Percentiles rank a stretch among this genome's conserved stretches.
Conservation (phyloP, 169 alveolate genomes). For the Plasmodium reichenowi region DNA sequence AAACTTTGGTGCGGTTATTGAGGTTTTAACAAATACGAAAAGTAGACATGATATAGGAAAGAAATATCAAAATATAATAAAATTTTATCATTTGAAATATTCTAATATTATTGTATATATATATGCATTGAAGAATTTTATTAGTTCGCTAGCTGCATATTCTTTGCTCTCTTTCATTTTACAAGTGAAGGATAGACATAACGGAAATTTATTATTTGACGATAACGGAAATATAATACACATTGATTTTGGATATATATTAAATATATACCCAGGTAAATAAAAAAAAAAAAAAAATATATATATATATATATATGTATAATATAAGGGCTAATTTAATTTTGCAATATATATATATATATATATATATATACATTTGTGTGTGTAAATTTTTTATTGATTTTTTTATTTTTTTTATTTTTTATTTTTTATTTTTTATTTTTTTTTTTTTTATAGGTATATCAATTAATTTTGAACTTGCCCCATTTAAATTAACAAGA, state of each 20-base stretch:
- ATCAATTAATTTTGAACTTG: slow-evolving; percentile 94
- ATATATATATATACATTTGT: not conserved
- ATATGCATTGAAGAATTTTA: slow-evolving; percentile 89
- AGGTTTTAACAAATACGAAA: slow-evolving; percentile 73
- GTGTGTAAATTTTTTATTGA: no score
- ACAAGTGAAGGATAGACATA: slow-evolving; percentile 95
- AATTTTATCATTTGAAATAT: slow-evolving; percentile 51
- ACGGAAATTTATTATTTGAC: slow-evolving; percentile 95
- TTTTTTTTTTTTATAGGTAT: slow-evolving; percentile 20
- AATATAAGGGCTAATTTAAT: no score
- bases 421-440: no score
- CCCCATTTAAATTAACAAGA: slow-evolving; percentile 97
- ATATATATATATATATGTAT: not conserved
- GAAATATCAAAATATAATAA: slow-evolving; percentile 47
- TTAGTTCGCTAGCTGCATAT: slow-evolving; percentile 97
- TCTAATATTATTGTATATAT: slow-evolving; percentile 58
- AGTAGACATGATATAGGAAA: slow-evolving; percentile 76
- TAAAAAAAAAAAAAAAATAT: not conserved
- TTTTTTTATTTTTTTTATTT: not conserved
- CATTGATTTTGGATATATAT: slow-evolving; percentile 96
- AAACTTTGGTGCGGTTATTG: slow-evolving; percentile 76
- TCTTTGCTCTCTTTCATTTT: slow-evolving; percentile 94
- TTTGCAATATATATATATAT: no score
- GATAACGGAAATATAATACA: slow-evolving; percentile 96
- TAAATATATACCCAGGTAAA: slow-evolving; percentile 97